phyloP scores from a whole-genome alignment of 768 basidiomycete genomes.

The Sutorius australiensis region DNA sequence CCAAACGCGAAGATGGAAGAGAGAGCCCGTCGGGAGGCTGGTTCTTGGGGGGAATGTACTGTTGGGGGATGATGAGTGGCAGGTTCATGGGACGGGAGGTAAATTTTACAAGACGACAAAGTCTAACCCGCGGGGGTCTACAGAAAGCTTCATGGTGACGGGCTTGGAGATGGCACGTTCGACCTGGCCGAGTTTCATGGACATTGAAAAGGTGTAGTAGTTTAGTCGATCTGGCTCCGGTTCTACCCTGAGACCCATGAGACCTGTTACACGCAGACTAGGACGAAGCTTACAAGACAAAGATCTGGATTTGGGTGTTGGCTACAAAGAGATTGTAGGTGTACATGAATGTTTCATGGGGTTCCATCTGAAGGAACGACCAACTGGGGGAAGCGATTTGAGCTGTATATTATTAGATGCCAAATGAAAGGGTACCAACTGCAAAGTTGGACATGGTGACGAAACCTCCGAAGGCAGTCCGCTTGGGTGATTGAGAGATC shows the following conservation, averaged over 20 bases:
- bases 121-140: constrained; percentile 53
- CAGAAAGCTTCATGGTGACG: constrained; percentile 39
- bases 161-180: constrained; percentile 53
- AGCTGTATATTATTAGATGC: constrained; percentile 3
- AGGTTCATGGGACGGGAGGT: neutral
- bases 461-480: constrained; percentile 10
- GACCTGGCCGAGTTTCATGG: constrained; percentile 51
- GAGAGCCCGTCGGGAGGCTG: constrained; percentile 48
- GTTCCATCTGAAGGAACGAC: constrained; percentile 26
- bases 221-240: constrained; percentile 22
- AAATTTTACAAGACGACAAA: constrained; percentile 59
- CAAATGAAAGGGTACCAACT: constrained; percentile 13
- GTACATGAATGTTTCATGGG: constrained; percentile 32
- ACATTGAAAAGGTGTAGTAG: constrained; percentile 50
- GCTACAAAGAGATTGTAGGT: constrained; percentile 47
- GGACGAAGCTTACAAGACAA: constrained; percentile 44
- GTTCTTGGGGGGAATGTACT: constrained; percentile 61
- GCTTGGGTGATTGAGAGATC: neutral
- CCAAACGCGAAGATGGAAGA: constrained; percentile 63
- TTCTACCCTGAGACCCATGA: constrained; percentile 29
- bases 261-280: neutral
- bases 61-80: neutral
- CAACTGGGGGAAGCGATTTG: constrained; percentile 5
- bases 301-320: constrained; percentile 44
- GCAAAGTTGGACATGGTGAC: neutral